Conservation (phyloP, 768 basidiomycete species). For the Hygrocybe coccinea region DNA sequence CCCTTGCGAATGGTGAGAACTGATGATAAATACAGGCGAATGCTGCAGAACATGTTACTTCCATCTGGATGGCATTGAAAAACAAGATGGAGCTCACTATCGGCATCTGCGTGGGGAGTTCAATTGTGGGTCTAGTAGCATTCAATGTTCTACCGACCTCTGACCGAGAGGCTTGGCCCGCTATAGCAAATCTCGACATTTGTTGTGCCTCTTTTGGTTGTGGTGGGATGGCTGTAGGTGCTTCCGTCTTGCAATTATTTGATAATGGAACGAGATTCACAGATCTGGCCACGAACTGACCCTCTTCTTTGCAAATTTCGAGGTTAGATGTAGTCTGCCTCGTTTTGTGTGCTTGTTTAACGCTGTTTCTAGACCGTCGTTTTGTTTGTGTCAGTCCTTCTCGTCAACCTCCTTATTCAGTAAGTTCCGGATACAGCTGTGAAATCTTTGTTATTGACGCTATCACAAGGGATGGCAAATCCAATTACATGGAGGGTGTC, state of each 20-base stretch:
- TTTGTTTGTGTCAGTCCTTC: conserved; percentile 81
- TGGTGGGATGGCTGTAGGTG: conserved; percentile 81
- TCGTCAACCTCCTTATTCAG: conserved; percentile 82
- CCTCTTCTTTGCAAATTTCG: conserved; percentile 81
- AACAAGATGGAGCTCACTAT: conserved; percentile 62
- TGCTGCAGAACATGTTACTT: conserved; percentile 80
- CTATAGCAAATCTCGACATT: conserved; percentile 78
- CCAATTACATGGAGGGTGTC: conserved; percentile 90
- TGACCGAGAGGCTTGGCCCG: background rate
- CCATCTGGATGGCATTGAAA: conserved; percentile 87
- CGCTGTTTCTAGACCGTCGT: conserved; percentile 55
- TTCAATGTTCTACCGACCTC: background rate
- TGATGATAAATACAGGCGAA: conserved; percentile 47
- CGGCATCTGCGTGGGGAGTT: conserved; percentile 74
- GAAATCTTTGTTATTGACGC: conserved; percentile 3
- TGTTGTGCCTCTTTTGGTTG: conserved; percentile 81
- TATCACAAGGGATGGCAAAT: conserved; percentile 62
- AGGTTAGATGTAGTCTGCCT: conserved; percentile 41
- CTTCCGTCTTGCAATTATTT: conserved; percentile 7
- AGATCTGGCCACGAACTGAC: conserved; percentile 69
- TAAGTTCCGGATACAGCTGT: conserved; percentile 28
- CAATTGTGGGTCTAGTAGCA: conserved; percentile 52
- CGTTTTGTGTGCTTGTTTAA: background rate
- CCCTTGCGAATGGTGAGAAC: background rate
- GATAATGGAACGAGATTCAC: background rate